Conservation (phyloP, 2,329 filamentous ascomycete species). For the Trichophyton verrucosum region DNA sequence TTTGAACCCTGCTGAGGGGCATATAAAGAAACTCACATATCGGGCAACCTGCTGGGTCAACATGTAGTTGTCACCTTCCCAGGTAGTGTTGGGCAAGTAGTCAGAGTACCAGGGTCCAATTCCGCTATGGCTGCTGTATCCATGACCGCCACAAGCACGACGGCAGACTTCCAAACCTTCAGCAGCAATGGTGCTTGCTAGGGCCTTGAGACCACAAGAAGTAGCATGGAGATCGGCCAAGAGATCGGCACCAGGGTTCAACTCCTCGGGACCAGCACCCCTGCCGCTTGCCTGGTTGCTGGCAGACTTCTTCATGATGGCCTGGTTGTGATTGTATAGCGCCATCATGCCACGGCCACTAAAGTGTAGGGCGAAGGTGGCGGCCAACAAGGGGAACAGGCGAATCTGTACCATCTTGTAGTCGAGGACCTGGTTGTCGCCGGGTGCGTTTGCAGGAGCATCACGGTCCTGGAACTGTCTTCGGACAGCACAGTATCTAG, state of each 20-base stretch:
- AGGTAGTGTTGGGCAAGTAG: conserved; percentile 58
- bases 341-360: conserved; percentile 65
- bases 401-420: conserved; percentile 72
- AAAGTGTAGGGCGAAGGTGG: conserved; percentile 67
- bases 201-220: conserved; percentile 62
- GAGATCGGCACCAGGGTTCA: conserved; percentile 51
- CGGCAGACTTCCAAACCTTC: conserved; percentile 65
- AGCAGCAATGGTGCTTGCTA: conserved; percentile 57
- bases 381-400: conserved; percentile 57
- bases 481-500: conserved; percentile 59
- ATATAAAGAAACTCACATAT: conserved; percentile 39
- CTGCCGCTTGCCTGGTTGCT: conserved; percentile 36
- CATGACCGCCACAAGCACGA: conserved; percentile 64
- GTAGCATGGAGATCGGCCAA: conserved; percentile 65
- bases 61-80: conserved; percentile 77
- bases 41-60: conserved; percentile 66
- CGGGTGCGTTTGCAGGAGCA: conserved; percentile 42
- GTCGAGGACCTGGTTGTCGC: conserved; percentile 64
- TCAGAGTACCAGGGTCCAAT: conserved; percentile 64
- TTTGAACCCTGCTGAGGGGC: neutral
- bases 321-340: conserved; percentile 60
- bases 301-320: conserved; percentile 43
- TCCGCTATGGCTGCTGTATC: conserved; percentile 59
- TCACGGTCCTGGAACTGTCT: conserved; percentile 70
- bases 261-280: conserved; percentile 55